Conservation (phyloP, 768 basidiomycete genomes). For the Dacryopinax primogenitus region DNA sequence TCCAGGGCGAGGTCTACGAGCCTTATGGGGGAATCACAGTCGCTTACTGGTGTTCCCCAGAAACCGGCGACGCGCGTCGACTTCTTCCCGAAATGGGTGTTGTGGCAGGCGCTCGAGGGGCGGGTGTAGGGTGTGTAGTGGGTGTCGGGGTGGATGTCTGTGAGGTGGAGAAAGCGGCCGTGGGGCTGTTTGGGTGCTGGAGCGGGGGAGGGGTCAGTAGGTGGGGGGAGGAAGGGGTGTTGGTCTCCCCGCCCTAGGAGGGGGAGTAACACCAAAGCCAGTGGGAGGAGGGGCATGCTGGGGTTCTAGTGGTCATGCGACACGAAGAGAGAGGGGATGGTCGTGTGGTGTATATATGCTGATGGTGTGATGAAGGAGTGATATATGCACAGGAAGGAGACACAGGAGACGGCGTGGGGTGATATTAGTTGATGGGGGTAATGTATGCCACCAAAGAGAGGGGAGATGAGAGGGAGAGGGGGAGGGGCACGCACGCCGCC, state of each 20-base stretch:
- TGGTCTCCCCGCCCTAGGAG: background rate
- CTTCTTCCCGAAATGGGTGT: conserved; percentile 6
- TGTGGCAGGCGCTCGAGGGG: conserved; percentile 52
- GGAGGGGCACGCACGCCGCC: no score
- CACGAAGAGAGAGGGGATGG: no score
- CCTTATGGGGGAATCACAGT: conserved; percentile 68
- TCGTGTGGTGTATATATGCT: no score
- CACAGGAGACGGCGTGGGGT: no score
- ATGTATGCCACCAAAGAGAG: no score
- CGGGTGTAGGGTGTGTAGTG: conserved; percentile 44
- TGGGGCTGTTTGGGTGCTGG: conserved; percentile 21
- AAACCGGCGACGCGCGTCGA: background rate
- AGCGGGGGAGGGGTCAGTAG: background rate
- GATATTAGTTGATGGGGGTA: no score
- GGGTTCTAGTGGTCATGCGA: no score
- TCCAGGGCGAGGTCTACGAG: conserved; percentile 76
- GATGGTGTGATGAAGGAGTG: no score
- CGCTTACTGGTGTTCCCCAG: conserved; percentile 28
- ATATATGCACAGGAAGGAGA: no score
- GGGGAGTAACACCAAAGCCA: no score
- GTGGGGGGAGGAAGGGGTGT: background rate
- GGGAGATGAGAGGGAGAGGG: no score
- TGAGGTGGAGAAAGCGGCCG: conserved; percentile 68
- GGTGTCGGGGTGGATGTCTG: conserved; percentile 74
- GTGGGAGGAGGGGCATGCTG: no score